A percentile compares a stretch with the other conserved stretches of the same genome.
These are phyloP conservation scores for Phlyctochytrium planicorne DNA, from an alignment of 192 early-diverging fungal species.

Conservation along the genomic window DNA sequence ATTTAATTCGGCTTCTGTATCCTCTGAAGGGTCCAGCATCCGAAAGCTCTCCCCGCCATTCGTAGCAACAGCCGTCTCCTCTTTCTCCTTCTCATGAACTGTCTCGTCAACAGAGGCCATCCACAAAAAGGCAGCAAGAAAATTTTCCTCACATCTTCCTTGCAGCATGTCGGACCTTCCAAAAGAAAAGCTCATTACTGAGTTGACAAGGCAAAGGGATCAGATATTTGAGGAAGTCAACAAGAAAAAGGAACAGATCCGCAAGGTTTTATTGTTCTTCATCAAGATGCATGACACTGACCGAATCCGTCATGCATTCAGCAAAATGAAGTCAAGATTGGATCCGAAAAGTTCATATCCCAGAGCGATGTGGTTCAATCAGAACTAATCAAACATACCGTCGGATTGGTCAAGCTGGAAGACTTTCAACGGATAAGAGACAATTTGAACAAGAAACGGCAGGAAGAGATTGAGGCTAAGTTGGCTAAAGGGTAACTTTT, in stretches of 20 bases:
- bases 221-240: conserved; percentile 70
- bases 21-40: conserved; percentile 2
- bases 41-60: too few relatives aligned
- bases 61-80: too few relatives aligned
- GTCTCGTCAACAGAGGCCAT: too few relatives aligned
- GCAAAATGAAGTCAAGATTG: conserved; percentile 67
- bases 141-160: too few relatives aligned
- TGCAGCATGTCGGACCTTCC: background rate
- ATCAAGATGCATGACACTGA: background rate
- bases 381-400: conserved; percentile 82
- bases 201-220: conserved; percentile 69
- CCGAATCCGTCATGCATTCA: conserved; percentile 20
- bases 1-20: background rate
- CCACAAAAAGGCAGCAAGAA: too few relatives aligned
- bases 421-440: conserved; percentile 86
- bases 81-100: too few relatives aligned
- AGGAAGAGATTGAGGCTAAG: conserved; percentile 65
- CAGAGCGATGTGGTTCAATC: conserved; percentile 76
- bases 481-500: conserved; percentile 48
- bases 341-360: conserved; percentile 75
- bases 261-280: conserved; percentile 40
- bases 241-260: conserved; percentile 70
- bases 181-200: conserved; percentile 42
- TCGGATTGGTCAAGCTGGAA: conserved; percentile 84
- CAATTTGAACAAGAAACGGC: conserved; percentile 64